Conservation (phyloP, 75 land plant genomes). For the Ceratopteris richardii region DNA sequence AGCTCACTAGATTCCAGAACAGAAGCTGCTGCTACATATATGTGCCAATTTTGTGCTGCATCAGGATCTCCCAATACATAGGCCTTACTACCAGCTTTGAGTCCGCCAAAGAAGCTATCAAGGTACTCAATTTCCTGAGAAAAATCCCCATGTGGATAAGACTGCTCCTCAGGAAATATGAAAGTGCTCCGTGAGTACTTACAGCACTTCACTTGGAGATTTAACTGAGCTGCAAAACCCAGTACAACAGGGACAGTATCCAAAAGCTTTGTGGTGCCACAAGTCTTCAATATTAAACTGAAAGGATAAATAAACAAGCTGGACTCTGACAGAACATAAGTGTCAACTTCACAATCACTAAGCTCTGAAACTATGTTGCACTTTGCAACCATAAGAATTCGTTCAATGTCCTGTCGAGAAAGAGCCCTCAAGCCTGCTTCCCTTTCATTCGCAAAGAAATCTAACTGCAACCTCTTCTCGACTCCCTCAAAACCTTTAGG, state of each 20-base stretch:
- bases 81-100: slow-evolving; percentile 36
- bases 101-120: slow-evolving; percentile 30
- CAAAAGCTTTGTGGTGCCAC: slow-evolving; percentile 68
- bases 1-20: not conserved
- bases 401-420: slow-evolving; percentile 36
- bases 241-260: slow-evolving; percentile 41
- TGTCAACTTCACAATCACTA: slow-evolving; percentile 48
- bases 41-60: slow-evolving; percentile 38
- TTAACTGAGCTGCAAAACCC: slow-evolving; percentile 15
- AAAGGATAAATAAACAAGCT: slow-evolving; percentile 57
- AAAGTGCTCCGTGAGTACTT: slow-evolving; percentile 58
- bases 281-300: slow-evolving; percentile 57
- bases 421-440: slow-evolving; percentile 41
- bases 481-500: slow-evolving; percentile 55
- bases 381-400: slow-evolving; percentile 37
- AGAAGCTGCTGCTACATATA: slow-evolving; percentile 34
- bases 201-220: slow-evolving; percentile 26
- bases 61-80: slow-evolving; percentile 39
- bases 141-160: slow-evolving; percentile 51
- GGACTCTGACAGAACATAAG: slow-evolving; percentile 73
- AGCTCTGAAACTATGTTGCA: slow-evolving; percentile 55
- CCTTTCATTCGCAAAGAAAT: slow-evolving; percentile 18
- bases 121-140: slow-evolving; percentile 45
- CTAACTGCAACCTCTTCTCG: slow-evolving; percentile 63
- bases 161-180: slow-evolving; percentile 55